Evolutionary conservation across 495 filamentous ascomycete genomes (phyloP), one percentile per base, ranked within the genome.

Genomic region (Echria macrotheca): DNA sequence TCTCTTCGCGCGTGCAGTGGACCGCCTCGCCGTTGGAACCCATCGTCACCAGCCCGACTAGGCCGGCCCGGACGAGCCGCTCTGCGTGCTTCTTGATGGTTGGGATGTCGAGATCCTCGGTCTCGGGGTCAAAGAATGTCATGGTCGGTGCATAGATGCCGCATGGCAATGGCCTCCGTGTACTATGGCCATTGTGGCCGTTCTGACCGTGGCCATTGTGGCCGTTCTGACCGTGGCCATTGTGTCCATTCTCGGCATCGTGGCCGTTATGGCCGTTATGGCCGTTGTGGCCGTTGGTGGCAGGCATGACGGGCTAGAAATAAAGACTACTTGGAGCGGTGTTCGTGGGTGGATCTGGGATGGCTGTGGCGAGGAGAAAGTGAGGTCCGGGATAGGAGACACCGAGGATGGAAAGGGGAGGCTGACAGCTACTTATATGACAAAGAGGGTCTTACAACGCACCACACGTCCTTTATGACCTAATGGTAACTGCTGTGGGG

Each of bases 111-210:
- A 95, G 77, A 14, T 93, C 84, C 67, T 95, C 89, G 37, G 85
- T 89, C 25, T 78, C 72, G 11, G 82, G 76, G 60, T 91, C 75
- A 72, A 95, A 94, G 70, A 95, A 93, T 52, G 88, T 93, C 80
- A 91, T 89, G 24, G 86, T 91, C 15, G 89, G 89, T 51, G 86
- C 85, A 67, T 93, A 94, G 63, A 91, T 89, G 60, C 89, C 89
- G 55, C 84, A 83, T 11, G 85, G 86, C 41, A 94, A 82, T 52
- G 86, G 79, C 36, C 82, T 80, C 45, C 67, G 69, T 54, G 67
- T 58, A 55, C 59, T 58, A 58, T 68, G 66, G 38, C 60, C 57
- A 47, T 67, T 70, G 37, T 28, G 7, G 28, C 7, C 12, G 28
- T 12, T 12, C 6, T 31, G 6, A 12, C 28, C 28, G 28, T 31